A percentile compares a stretch with the other conserved stretches of the same genome.
Conservation (phyloP, 2,329 filamentous ascomycete genomes). For the Tricladium varicosporioides region DNA sequence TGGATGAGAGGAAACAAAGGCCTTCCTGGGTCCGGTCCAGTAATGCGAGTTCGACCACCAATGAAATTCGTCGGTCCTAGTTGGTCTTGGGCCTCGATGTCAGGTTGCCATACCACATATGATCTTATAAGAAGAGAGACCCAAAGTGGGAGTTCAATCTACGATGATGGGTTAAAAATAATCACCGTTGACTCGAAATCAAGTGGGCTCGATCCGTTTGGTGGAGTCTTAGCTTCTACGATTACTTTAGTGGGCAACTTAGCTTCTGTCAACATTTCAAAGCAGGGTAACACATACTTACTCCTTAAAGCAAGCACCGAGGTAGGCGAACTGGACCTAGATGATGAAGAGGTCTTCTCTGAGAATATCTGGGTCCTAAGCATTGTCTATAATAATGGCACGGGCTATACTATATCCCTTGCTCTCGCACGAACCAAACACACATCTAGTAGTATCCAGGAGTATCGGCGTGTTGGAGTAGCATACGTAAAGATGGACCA, state of each 20-base stretch:
- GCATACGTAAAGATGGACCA: background rate
- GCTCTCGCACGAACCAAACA: background rate
- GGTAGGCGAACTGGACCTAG: background rate
- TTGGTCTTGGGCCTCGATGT: background rate
- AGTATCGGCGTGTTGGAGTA: background rate
- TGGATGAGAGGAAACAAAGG: background rate
- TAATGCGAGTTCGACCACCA: background rate
- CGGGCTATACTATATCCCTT: background rate
- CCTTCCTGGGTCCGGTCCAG: background rate
- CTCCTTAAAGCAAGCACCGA: background rate
- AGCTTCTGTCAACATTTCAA: background rate
- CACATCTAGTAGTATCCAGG: background rate
- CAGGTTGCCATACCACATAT: background rate
- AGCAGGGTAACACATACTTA: background rate
- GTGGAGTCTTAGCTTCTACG: background rate
- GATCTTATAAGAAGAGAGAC: background rate
- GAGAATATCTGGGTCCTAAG: background rate
- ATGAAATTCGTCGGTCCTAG: background rate
- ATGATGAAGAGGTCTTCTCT: background rate
- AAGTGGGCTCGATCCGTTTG: background rate
- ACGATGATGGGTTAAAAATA: background rate
- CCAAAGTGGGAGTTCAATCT: background rate
- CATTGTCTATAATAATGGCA: background rate
- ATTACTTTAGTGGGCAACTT: background rate
- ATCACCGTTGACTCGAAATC: background rate